phyloP scores from a whole-genome alignment of 1,284 basidiomycete species.

The Coniophora puteana region DNA sequence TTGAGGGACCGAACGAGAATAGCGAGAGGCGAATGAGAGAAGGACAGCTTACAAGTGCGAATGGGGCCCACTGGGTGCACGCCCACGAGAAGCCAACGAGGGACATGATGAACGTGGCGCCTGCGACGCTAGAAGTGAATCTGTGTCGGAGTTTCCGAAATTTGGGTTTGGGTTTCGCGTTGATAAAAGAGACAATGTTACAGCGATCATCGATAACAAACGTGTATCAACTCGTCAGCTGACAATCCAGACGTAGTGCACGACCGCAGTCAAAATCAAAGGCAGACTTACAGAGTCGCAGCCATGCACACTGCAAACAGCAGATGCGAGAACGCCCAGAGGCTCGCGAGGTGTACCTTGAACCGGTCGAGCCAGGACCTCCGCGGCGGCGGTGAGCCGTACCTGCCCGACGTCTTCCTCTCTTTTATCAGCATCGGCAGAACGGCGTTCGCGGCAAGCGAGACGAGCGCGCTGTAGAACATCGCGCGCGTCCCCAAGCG shows the following conservation, averaged over 20 bases:
- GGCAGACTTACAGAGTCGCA: constrained; percentile 62
- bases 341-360: constrained; percentile 55
- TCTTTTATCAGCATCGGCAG: constrained; percentile 66
- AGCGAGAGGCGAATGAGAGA: neutral
- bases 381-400: constrained; percentile 18
- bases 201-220: too few relatives aligned
- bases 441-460: constrained; percentile 65
- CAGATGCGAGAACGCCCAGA: constrained; percentile 79
- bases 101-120: constrained; percentile 64
- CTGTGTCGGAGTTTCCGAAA: too few relatives aligned
- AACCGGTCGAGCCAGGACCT: constrained; percentile 28
- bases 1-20: neutral
- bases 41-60: constrained; percentile 60
- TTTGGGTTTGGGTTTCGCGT: too few relatives aligned
- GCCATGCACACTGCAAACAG: constrained; percentile 69
- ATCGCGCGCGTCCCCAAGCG: constrained; percentile 83
- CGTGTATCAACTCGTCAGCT: constrained; percentile 10
- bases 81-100: constrained; percentile 77
- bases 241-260: constrained; percentile 11
- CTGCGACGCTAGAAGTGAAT: constrained; percentile 56
- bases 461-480: constrained; percentile 72
- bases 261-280: constrained; percentile 6
- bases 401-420: constrained; percentile 10
- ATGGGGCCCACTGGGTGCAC: constrained; percentile 78
- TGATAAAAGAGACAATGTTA: too few relatives aligned